phyloP scores from a whole-genome alignment of 306 rosid species.

The Cucurbita maxima region DNA sequence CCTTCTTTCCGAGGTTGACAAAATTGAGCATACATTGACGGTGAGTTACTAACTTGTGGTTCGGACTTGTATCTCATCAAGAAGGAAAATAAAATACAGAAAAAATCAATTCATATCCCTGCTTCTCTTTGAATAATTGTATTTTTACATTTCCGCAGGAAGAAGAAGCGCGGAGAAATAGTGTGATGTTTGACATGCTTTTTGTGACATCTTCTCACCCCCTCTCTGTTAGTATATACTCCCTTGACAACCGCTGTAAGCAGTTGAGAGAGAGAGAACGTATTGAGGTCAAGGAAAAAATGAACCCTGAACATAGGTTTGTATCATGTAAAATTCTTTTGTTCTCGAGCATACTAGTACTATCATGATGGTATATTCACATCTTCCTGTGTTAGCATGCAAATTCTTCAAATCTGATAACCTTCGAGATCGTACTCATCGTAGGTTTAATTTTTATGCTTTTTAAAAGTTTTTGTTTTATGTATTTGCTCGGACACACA shows the following conservation, averaged over 20 bases:
- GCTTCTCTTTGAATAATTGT: neutral
- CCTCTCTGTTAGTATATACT: constrained; percentile 86
- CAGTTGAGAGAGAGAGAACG: constrained; percentile 56
- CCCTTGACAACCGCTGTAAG: constrained; percentile 72
- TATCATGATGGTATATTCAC: neutral
- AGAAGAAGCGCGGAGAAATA: constrained; percentile 63
- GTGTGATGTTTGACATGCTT: constrained; percentile 71
- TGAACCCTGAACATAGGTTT: constrained; percentile 67
- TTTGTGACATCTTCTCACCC: constrained; percentile 89
- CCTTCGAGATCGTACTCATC: neutral
- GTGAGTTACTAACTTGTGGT: constrained; percentile 23
- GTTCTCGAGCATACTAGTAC: no score
- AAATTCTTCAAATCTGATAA: neutral
- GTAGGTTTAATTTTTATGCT: neutral
- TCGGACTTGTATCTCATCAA: neutral
- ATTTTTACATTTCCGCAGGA: constrained; percentile 21
- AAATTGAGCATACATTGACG: constrained; percentile 56
- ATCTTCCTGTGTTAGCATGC: neutral
- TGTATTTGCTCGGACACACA: neutral
- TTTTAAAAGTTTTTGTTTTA: neutral
- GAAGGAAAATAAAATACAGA: no score
- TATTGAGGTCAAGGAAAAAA: constrained; percentile 52
- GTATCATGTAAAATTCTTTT: constrained; percentile 8
- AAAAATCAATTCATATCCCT: neutral
- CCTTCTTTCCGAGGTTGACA: constrained; percentile 69